Evolutionary conservation across 163 green algal genomes (phyloP), one percentile per base, ranked within the genome.

Genomic region (Volvox carteri): DNA sequence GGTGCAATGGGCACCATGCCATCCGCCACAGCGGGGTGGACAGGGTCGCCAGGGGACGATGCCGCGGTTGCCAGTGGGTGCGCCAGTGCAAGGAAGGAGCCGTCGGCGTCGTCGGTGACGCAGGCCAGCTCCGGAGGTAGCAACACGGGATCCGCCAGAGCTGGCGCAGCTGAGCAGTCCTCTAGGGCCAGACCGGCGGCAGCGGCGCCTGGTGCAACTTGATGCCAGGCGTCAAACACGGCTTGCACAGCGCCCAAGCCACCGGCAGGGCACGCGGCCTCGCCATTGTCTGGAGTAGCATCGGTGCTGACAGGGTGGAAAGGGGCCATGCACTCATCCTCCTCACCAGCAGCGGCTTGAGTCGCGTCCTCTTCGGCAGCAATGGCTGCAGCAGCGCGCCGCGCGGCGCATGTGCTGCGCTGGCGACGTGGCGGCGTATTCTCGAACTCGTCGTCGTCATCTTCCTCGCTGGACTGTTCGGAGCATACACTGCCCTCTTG

Each of bases 1-100:
- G 54, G 4, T 2, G 37, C 39, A 54, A 85, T 37, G 0, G 77
- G 77, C n/a, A 85, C 54, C 77, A 85, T 85, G 56, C 54, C 54
- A 6, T 28, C n/a, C 1, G 77, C 77, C 23, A 85, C 54, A 1
- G 54, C 54, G 37, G 77, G 77, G 39, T 85, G 77, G 16, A 85
- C 54, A 8, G 77, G 35, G 54, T 85, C 56, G 54, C 37, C 56
- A 16, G 37, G 3, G 16, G 41, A 0, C n/a, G n/a, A n/a, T n/a
- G n/a, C n/a, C 39, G 70, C 16, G 18, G 23, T 4, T 48, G 67
- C 33, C 33, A 76, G 6, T 6, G 67, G 33, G 37, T 84, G 48
- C 46, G 44, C 7, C 46, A 68, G n/a, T n/a, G 46, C 50, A 7
- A 70, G 50, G 35, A 72, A 73, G 0, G 76, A 54, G 0, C 46